Conservation (phyloP, 148 eudicot species). For the Selenicereus undatus region DNA sequence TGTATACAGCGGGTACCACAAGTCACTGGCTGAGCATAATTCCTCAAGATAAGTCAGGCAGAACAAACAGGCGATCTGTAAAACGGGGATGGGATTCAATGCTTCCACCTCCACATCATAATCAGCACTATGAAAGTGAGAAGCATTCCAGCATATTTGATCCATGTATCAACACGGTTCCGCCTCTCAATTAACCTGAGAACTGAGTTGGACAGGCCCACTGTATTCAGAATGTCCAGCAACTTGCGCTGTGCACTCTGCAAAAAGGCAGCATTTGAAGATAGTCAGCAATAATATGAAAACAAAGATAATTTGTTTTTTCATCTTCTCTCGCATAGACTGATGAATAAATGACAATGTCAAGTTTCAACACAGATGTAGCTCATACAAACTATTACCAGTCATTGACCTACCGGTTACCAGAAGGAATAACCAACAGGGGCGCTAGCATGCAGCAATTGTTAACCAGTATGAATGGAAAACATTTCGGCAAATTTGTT, state of each 20-base stretch:
- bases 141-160: conserved; percentile 76
- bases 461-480: not conserved
- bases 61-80: not conserved
- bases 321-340: no score
- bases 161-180: conserved; percentile 76
- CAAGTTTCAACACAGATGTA: not conserved
- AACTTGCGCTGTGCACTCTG: conserved; percentile 93
- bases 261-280: conserved; percentile 19
- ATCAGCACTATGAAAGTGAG: conserved; percentile 58
- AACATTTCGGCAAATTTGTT: not conserved
- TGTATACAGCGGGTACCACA: no score
- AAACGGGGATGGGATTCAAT: conserved; percentile 24
- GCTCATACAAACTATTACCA: not conserved
- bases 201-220: conserved; percentile 80
- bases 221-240: conserved; percentile 70
- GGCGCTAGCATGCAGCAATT: no score
- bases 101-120: conserved; percentile 76
- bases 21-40: not conserved
- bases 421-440: not conserved
- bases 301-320: not conserved
- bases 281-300: not conserved
- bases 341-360: no score
- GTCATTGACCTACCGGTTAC: not conserved
- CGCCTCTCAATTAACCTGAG: conserved; percentile 74
- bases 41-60: not conserved